Evolutionary conservation across 1,139 yeast species (phyloP).

Genomic region (Debaryomyces fabryi): DNA sequence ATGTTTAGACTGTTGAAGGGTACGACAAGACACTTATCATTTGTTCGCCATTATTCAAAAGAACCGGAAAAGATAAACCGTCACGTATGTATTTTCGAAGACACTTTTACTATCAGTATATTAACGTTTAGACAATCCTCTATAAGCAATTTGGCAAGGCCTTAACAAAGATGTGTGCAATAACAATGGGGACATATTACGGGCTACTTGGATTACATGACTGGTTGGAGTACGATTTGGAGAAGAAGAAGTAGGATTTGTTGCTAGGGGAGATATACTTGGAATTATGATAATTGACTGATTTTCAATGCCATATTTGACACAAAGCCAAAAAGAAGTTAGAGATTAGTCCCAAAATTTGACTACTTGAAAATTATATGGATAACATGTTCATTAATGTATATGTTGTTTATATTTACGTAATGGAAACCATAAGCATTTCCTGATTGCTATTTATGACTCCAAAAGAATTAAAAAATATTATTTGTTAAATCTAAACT

Average conservation of each 20-base stretch:
- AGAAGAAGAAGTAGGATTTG: not conserved
- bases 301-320: not conserved
- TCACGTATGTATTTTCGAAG: slow-evolving; percentile 17
- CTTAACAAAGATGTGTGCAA: slow-evolving; percentile 21
- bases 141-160: slow-evolving; percentile 24
- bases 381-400: slow-evolving; percentile 7
- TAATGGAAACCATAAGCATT: slow-evolving; percentile 10
- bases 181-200: slow-evolving; percentile 23
- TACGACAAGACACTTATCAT: not conserved
- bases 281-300: not conserved
- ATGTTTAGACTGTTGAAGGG: not conserved
- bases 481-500: slow-evolving; percentile 9
- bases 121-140: slow-evolving; percentile 18
- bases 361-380: not conserved
- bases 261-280: not conserved
- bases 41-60: slow-evolving; percentile 6
- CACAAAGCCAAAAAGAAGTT: not conserved
- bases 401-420: not conserved
- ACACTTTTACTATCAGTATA: not conserved
- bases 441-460: slow-evolving; percentile 12
- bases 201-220: slow-evolving; percentile 9
- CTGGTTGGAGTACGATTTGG: slow-evolving; percentile 10
- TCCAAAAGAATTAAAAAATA: slow-evolving; percentile 5
- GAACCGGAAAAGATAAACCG: slow-evolving; percentile 16
- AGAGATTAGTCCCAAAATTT: not conserved